Conservation (phyloP, 192 early-diverging fungal genomes). For the Phycomyces blakesleeanus region DNA sequence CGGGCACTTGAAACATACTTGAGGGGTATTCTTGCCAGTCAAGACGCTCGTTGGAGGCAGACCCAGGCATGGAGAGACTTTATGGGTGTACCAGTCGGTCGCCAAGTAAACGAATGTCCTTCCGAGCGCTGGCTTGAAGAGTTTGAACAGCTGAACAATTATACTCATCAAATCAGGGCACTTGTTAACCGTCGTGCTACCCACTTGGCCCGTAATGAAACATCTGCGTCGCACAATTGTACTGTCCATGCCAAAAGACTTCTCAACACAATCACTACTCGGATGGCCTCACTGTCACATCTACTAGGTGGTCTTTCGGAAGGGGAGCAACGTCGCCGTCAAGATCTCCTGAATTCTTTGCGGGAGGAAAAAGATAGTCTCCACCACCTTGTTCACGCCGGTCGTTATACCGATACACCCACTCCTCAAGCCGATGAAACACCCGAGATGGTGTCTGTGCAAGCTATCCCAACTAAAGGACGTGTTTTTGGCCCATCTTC, state of each 20-base stretch:
- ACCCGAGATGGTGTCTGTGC: slow-evolving; percentile 27
- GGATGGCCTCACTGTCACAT: slow-evolving; percentile 50
- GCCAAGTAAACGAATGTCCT: slow-evolving; percentile 49
- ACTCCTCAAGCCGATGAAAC: too few species aligned
- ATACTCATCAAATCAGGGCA: slow-evolving; percentile 68
- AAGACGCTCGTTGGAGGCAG: slow-evolving; percentile 75
- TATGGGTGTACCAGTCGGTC: slow-evolving; percentile 58
- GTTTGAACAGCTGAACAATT: slow-evolving; percentile 54
- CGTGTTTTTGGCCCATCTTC: slow-evolving; percentile 15
- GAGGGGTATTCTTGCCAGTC: slow-evolving; percentile 60
- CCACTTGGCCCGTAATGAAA: slow-evolving; percentile 67
- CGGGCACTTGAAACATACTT: slow-evolving; percentile 78
- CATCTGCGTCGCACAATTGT: slow-evolving; percentile 73
- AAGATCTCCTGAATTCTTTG: slow-evolving; percentile 70
- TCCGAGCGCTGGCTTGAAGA: slow-evolving; percentile 82
- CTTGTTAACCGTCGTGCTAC: slow-evolving; percentile 69
- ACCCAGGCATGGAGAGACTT: slow-evolving; percentile 74
- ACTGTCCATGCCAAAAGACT: slow-evolving; percentile 72
- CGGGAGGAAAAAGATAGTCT: slow-evolving; percentile 68
- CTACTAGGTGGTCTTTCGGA: slow-evolving; percentile 50
- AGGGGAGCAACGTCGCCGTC: slow-evolving; percentile 72
- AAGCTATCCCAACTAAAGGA: slow-evolving; percentile 5
- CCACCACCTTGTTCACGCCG: slow-evolving; percentile 54
- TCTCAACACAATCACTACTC: slow-evolving; percentile 44
- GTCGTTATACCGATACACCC: slow-evolving; percentile 23